Evolutionary conservation across 108 stramenopile species (phyloP), one percentile per base, ranked within the genome.

Genomic region (Cylindrotheca closterium): DNA sequence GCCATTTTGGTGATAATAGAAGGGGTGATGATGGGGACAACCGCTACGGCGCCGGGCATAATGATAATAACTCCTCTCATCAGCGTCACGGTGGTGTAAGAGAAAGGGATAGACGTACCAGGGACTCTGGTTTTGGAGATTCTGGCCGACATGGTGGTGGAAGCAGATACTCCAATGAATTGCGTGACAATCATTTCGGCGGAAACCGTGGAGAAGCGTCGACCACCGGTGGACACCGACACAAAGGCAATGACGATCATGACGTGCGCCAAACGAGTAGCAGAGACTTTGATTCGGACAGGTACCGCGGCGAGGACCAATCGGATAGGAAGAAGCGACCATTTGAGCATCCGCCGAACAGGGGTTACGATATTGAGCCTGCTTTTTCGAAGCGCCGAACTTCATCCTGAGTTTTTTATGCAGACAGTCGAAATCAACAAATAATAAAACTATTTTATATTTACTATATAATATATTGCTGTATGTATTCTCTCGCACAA

Each of bases 351-450:
- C 51, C 51, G 23, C 23, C 58, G 0, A 65, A 55, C 27, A 55
- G 71, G 29, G 71, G 71, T 8, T 73, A 73, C 48, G 51, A 60
- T 53, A 62, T 73, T 34, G 71, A 73, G 25, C 64, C 71, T 1
- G 8, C 68, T 27, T 70, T 60, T 54, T 25, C 68, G 12, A 68
- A 59, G 58, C 54, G 67, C 19, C 54, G 58, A 24, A 49, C 29
- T n/a, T 61, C 60, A 4, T 49, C 51, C 46, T 18, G 46, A 47
- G n/a, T 47, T 18, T n/a, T 47, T 18, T 18, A 18, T 18, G 17
- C n/a, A 15, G n/a, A n/a, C 46, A 47, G n/a, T n/a, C 46, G 0
- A 18, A 47, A 18, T 18, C 46, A 47, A n/a, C 18, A 15, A 18
- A 46, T 46, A 47, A 15, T n/a, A 47, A 18, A 47, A 18, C 46